Percentiles rank a stretch among this genome's conserved stretches.
Evolutionary conservation across 345 rosid species (phyloP).

Genomic region (Citrus maxima): DNA sequence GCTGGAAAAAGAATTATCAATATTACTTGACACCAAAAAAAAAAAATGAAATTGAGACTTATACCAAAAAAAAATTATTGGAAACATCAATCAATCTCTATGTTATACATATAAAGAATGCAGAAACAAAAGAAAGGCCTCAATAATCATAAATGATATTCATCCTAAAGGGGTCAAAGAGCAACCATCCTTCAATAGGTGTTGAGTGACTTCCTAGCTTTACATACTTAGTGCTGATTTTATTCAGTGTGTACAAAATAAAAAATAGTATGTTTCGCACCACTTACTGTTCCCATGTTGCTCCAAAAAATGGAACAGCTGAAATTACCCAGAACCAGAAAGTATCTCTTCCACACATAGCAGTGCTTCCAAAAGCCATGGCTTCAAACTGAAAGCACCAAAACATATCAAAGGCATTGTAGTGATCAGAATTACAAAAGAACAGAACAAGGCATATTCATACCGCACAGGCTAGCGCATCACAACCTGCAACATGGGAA

Average conservation of each 20-base stretch:
- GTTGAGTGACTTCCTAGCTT: neutral
- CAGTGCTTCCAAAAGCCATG: conserved; percentile 91
- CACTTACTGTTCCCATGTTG: conserved; percentile 97
- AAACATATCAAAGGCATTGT: conserved; percentile 2
- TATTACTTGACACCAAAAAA: conserved; percentile 1
- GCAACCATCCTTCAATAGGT: neutral
- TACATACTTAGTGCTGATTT: neutral
- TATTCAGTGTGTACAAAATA: neutral
- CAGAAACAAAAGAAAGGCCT: neutral
- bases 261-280: conserved; percentile 1
- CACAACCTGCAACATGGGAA: conserved; percentile 70
- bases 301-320: conserved; percentile 88
- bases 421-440: neutral
- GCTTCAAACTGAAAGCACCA: conserved; percentile 60
- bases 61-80: neutral
- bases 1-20: conserved; percentile 43
- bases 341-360: conserved; percentile 85
- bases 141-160: neutral
- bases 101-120: neutral
- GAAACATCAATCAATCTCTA: neutral
- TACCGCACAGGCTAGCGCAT: conserved; percentile 99
- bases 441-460: conserved; percentile 21
- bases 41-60: neutral
- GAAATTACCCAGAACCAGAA: conserved; percentile 98
- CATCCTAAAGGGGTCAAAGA: neutral